phyloP scores from a whole-genome alignment of 805 yeast species.

The Starmerella apicola region DNA sequence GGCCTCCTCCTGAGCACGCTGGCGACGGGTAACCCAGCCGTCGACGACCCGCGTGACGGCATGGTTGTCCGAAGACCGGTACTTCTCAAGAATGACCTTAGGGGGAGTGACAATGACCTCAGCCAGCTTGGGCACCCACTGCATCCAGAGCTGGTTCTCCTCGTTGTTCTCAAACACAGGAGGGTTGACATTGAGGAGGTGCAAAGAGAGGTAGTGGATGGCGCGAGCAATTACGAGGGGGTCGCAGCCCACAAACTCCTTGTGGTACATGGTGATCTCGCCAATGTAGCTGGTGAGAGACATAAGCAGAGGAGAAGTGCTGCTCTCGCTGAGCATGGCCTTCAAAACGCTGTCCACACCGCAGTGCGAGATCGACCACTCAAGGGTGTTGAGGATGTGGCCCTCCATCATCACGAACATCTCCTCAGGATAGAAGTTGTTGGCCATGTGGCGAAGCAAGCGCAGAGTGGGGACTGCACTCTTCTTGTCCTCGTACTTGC shows the following conservation, averaged over 20 bases:
- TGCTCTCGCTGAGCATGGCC: slow-evolving; percentile 20
- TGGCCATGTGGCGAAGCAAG: slow-evolving; percentile 59
- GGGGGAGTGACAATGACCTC: slow-evolving; percentile 29
- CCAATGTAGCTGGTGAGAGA: slow-evolving; percentile 26
- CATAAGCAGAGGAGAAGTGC: slow-evolving; percentile 20
- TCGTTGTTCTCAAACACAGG: slow-evolving; percentile 1
- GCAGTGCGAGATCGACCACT: slow-evolving; percentile 58
- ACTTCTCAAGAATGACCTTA: slow-evolving; percentile 30
- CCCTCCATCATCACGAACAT: slow-evolving; percentile 61
- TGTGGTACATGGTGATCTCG: slow-evolving; percentile 28
- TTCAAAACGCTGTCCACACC: slow-evolving; percentile 34
- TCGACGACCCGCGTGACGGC: slow-evolving; percentile 27
- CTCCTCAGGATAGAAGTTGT: slow-evolving; percentile 45
- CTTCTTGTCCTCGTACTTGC: slow-evolving; percentile 64
- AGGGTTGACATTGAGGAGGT: slow-evolving; percentile 17
- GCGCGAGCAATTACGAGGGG: slow-evolving; percentile 26
- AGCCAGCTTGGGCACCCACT: slow-evolving; percentile 23
- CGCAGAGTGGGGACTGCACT: slow-evolving; percentile 59
- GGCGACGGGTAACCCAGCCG: slow-evolving; percentile 25
- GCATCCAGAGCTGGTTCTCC: slow-evolving; percentile 23
- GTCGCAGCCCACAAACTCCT: slow-evolving; percentile 25
- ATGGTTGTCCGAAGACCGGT: slow-evolving; percentile 24
- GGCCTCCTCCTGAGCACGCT: slow-evolving; percentile 22
- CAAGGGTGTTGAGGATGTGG: slow-evolving; percentile 55
- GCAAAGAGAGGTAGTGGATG: slow-evolving; percentile 25